Conservation (phyloP, 1,284 basidiomycete species). For the Schizophyllum commune region DNA sequence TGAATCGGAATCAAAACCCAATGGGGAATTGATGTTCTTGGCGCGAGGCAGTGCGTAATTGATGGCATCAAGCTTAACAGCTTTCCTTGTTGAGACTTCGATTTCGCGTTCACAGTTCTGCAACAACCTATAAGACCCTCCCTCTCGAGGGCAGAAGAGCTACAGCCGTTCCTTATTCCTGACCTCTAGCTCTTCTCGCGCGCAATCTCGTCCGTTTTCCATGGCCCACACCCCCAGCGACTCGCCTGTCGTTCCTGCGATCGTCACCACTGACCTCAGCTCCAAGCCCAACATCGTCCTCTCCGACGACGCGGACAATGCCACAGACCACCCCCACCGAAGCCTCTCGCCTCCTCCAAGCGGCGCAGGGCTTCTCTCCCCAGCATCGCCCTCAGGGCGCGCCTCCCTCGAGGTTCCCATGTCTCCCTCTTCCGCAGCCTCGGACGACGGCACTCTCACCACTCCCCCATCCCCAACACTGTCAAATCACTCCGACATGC, state of each 20-base stretch:
- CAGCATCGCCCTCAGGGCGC: not conserved
- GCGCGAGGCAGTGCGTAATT: too few relatives aligned
- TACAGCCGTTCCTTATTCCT: slow-evolving; percentile 1
- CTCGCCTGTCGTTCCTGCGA: slow-evolving; percentile 20
- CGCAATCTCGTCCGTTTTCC: not conserved
- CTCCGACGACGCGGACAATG: slow-evolving; percentile 2
- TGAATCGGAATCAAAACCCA: too few relatives aligned
- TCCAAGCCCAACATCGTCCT: slow-evolving; percentile 11
- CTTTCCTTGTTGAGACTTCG: not conserved
- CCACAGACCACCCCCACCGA: not conserved
- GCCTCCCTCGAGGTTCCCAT: slow-evolving; percentile 5
- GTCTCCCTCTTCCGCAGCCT: not conserved
- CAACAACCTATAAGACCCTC: too few relatives aligned
- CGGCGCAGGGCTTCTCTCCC: not conserved
- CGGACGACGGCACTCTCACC: slow-evolving; percentile 5
- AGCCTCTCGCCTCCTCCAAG: not conserved
- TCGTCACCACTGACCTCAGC: slow-evolving; percentile 18
- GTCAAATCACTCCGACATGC: slow-evolving; percentile 52
- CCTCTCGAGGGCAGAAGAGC: not conserved
- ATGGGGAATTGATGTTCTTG: too few relatives aligned
- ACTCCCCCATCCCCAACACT: slow-evolving; percentile 67
- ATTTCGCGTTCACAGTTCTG: not conserved
- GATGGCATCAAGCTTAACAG: too few relatives aligned
- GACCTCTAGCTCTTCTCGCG: not conserved
- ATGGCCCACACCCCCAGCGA: slow-evolving; percentile 16